Base-by-base conservation (phyloP, 305 asterid genomes). In the Fraxinus paxiana region DNA sequence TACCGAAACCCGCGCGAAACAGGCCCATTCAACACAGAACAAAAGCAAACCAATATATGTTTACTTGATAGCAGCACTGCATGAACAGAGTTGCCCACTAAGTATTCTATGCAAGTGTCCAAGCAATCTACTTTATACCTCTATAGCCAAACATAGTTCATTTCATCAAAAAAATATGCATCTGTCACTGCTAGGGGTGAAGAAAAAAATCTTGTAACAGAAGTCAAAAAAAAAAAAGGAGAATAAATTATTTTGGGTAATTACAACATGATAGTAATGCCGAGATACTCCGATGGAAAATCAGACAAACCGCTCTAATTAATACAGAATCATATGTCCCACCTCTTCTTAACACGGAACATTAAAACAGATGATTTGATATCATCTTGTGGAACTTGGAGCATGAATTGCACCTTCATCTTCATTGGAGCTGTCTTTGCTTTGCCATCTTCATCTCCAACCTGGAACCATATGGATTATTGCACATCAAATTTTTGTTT, bases 331-430 rank as follows among this genome's bases (percentile, higher is more conserved):
- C 85, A 93, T 77, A 94, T 83, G 85, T 94, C 98, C 97, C 97
- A 94, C 82, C 98, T 90, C 92, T 93, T 93, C 87, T 94, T 94
- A 73, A 90, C 91, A 6, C 94, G 94, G 80, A 94, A 94, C 98
- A 94, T 91, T 81, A 94, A 77, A 34, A 90, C 90, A 4, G 98
- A 91, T 3, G 96, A 87, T 79, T 86, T 86, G 15, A 95, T 80
- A 81, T 95, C 93, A 77, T 91, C 98, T 87, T 91, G 98, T 33
- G 98, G 98, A 79, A 95, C 98, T 91, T 95, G 98, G 79, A 93
- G 91, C 98, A 95, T 92, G 69, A 93, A 88, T 84, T 95, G 98
- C 83, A 95, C 91, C 84, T 93, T 95, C 95, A 89, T 89, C 92
- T 95, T 93, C 95, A 91, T 76, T 2, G 98, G 98, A 30, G 97